phyloP scores from a whole-genome alignment of 2,329 filamentous ascomycete genomes.

The Eutypella sp. region DNA sequence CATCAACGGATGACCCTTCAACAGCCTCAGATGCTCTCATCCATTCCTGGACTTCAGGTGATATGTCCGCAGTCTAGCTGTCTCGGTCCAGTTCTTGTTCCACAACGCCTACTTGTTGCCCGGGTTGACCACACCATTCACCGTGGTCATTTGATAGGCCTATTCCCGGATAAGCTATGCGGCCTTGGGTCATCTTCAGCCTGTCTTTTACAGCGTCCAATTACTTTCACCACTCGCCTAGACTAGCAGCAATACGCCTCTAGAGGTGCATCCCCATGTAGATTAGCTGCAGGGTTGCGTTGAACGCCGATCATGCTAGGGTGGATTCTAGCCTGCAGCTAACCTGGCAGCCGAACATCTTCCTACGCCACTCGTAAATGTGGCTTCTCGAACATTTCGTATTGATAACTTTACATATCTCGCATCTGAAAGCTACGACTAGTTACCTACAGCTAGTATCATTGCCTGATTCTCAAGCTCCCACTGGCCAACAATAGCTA shows the following conservation, averaged over 20 bases:
- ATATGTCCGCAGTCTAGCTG: too few species aligned
- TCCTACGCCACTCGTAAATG: background rate
- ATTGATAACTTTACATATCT: background rate
- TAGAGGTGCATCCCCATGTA: background rate
- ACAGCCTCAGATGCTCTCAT: too few species aligned
- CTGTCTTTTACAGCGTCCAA: background rate
- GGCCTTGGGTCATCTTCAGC: background rate
- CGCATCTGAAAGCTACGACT: background rate
- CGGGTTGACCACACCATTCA: too few species aligned
- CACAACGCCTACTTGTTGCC: too few species aligned
- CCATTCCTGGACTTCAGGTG: too few species aligned
- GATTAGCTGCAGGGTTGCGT: background rate
- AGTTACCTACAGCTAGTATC: background rate
- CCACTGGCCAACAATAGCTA: too few species aligned
- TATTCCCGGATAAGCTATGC: background rate
- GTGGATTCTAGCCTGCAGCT: background rate
- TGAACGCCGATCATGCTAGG: background rate
- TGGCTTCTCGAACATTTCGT: background rate
- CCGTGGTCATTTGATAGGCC: too few species aligned
- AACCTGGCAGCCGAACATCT: background rate
- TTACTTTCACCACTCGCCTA: background rate
- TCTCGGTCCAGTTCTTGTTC: background rate
- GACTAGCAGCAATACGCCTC: too few species aligned
- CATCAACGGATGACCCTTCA: too few species aligned
- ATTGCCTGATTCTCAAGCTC: background rate